phyloP scores from a whole-genome alignment of 2,329 filamentous ascomycete species.

The Ophiocordyceps camponoti-rufipedis region DNA sequence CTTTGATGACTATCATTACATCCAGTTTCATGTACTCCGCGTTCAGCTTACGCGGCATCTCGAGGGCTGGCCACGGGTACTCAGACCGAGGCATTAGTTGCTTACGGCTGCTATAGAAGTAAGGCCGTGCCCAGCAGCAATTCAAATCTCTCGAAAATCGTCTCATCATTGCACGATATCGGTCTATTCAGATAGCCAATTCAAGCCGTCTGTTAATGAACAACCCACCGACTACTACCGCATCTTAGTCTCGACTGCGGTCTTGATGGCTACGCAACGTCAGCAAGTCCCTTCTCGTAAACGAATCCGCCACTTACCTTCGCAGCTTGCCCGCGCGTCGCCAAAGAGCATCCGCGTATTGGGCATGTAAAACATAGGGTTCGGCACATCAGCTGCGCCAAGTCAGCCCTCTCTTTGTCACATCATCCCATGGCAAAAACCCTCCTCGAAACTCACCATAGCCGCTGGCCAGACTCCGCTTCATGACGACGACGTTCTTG shows the following conservation, averaged over 20 bases:
- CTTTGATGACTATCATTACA: neutral
- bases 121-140: neutral
- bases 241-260: constrained; percentile 5
- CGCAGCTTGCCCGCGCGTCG: constrained; percentile 69
- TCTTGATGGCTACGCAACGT: constrained; percentile 5
- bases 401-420: neutral
- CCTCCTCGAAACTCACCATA: constrained; percentile 40
- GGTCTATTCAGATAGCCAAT: too few relatives aligned
- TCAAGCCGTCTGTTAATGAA: too few relatives aligned
- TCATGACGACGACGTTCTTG: constrained; percentile 87
- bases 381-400: constrained; percentile 61
- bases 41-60: neutral
- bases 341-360: constrained; percentile 85
- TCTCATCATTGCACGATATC: too few relatives aligned
- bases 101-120: neutral
- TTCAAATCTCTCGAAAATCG: neutral
- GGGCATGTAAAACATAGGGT: constrained; percentile 87
- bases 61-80: neutral
- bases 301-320: constrained; percentile 33
- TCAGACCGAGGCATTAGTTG: neutral
- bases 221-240: neutral
- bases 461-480: constrained; percentile 72
- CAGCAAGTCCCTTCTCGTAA: neutral
- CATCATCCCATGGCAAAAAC: too few relatives aligned
- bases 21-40: neutral